Evolutionary conservation across 306 rosid species (phyloP), one percentile per base, ranked within the genome.

Genomic region (Nissolia schottii): DNA sequence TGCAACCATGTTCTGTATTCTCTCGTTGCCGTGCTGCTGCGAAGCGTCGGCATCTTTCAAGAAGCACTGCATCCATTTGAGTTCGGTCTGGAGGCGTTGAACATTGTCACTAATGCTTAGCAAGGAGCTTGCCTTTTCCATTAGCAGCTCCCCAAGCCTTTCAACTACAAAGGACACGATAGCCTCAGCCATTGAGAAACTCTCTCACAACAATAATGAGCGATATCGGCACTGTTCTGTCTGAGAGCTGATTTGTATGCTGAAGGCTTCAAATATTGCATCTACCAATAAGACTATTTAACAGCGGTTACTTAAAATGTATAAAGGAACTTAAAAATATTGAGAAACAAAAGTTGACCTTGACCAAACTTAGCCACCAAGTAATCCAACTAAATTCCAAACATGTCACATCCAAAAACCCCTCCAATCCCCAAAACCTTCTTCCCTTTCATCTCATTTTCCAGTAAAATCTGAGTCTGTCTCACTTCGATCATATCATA

Each of bases 291-390:
- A n/a, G n/a, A n/a, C n/a, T n/a, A n/a, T n/a, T n/a, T n/a, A n/a
- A n/a, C n/a, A n/a, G n/a, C n/a, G n/a, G n/a, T n/a, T n/a, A n/a
- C n/a, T n/a, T n/a, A n/a, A n/a, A n/a, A n/a, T n/a, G n/a, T n/a
- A n/a, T n/a, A 22, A 56, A 20, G 20, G 3, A 12, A 70, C 7
- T 14, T 14, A 54, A 1, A 38, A n/a, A n/a, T 2, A 45, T 0
- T n/a, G 16, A 50, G 12, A 78, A 55, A 74, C 80, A 67, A 75
- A 75, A 69, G 74, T 80, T 75, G 84, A 80, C 80, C 59, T 80
- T 71, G 79, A 85, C 85, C 57, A 40, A n/a, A 7, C 73, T 73
- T 76, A 50, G 31, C 48, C 77, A 29, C 67, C 72, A 83, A 77
- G 77, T n/a, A 46, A 66, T 73, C 28, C 67, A 31, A 54, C 63